Evolutionary conservation across 2,329 filamentous ascomycete genomes (phyloP), one percentile per base, ranked within the genome.

Genomic region (Aspergillus aculeatinus): DNA sequence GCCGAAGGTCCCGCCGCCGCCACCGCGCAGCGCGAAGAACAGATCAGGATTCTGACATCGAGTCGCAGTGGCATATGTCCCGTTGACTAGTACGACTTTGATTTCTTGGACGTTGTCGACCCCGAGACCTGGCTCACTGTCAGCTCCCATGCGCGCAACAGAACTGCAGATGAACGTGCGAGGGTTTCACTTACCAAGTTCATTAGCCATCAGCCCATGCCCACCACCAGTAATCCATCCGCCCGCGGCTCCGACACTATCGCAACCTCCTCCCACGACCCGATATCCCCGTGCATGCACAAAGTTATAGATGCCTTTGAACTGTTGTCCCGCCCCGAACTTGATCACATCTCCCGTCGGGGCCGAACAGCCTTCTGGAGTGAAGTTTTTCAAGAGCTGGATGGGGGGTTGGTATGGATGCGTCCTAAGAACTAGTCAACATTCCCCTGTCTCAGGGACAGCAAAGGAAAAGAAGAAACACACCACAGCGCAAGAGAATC

Each of bases 281-380:
- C 60, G 58, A 42, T 62, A 62, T 16, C 49, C 49, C 21, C 59
- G 55, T 21, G 25, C 42, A 21, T 65, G 56, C 25, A 55, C 64
- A 56, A 67, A 67, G 3, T 66, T 48, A 48, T 67, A 67, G 42
- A 67, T 63, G 1, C 58, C 59, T 11, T 27, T 19, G 19, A 67
- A 67, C 21, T 65, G 59, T 42, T 66, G 62, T 11, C 64, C 65
- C 16, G 65, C 64, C 11, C 65, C 65, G 19, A 63, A 65, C 10
- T 59, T 65, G 3, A 67, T 53, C 19, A 53, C 58, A 16, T 59
- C 53, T 0, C 64, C 65, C 29, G 47, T 50, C 3, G 60, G 11
- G 4, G 52, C 39, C 6, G 57, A 35, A 42, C 64, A 66, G 14
- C 53, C 55, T 2, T 64, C 54, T 5, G 65, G 59, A 2, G 55